These are phyloP conservation scores for Macrolepiota albuminosa DNA, from an alignment of 768 basidiomycete genomes.

Conservation along the genomic window DNA sequence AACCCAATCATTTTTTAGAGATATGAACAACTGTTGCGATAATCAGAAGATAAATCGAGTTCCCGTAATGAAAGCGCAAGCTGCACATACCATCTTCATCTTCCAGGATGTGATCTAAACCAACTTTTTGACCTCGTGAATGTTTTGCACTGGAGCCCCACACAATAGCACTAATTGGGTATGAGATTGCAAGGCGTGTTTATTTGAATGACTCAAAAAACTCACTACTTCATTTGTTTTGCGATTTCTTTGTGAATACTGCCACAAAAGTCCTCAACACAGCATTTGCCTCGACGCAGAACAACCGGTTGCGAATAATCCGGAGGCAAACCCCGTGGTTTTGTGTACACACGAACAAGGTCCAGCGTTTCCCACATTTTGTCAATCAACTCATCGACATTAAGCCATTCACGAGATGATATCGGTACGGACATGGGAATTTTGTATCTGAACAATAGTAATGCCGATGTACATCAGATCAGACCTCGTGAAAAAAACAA, in stretches of 20 bases:
- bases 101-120: constrained; percentile 78
- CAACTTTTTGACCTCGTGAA: constrained; percentile 92
- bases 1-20: constrained; percentile 35
- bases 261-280: constrained; percentile 88
- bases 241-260: constrained; percentile 96
- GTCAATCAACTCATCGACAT: constrained; percentile 90
- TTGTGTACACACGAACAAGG: constrained; percentile 94
- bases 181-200: neutral
- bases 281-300: constrained; percentile 55
- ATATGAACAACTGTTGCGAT: constrained; percentile 48
- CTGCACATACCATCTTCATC: constrained; percentile 76
- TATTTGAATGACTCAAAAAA: neutral
- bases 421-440: constrained; percentile 96
- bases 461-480: neutral
- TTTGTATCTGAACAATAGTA: constrained; percentile 53
- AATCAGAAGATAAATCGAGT: neutral
- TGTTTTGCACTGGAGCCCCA: constrained; percentile 99
- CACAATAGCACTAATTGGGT: constrained; percentile 64
- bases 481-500: neutral
- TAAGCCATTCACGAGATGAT: constrained; percentile 92
- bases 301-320: constrained; percentile 93
- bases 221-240: constrained; percentile 95
- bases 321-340: constrained; percentile 85
- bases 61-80: constrained; percentile 7
- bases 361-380: constrained; percentile 93